These are phyloP conservation scores for Leavenworthia alabamica DNA, from an alignment of 345 rosid genomes.

Conservation along the genomic window DNA sequence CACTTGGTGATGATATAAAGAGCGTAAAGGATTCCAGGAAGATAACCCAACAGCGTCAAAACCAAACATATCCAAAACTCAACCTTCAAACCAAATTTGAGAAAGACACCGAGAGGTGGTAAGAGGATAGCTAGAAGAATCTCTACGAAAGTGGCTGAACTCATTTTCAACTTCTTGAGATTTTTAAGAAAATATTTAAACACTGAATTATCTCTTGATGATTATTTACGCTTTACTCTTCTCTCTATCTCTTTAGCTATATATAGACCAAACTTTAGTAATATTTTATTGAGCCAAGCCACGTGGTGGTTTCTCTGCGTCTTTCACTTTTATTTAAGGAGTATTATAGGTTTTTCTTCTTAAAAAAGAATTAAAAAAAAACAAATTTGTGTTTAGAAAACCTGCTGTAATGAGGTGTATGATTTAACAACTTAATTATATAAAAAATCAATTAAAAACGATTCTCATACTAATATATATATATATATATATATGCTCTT, in stretches of 20 bases:
- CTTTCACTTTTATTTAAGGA: neutral
- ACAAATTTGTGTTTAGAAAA: neutral
- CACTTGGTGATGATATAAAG: conserved; percentile 63
- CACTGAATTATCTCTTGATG: neutral
- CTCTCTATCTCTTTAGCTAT: neutral
- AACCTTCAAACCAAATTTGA: conserved; percentile 60
- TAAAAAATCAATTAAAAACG: neutral
- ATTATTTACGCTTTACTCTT: too few species aligned
- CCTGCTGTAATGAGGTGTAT: neutral
- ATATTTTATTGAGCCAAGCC: conserved; percentile 1
- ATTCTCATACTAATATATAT: too few species aligned
- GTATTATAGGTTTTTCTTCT: too few species aligned
- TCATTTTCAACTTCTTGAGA: conserved; percentile 15
- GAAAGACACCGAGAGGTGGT: conserved; percentile 92
- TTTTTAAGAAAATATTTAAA: neutral
- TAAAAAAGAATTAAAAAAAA: too few species aligned
- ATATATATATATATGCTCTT: too few species aligned
- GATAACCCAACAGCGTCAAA: conserved; percentile 55
- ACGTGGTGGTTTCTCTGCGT: conserved; percentile 13
- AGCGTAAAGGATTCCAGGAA: conserved; percentile 84
- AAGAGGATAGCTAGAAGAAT: conserved; percentile 65
- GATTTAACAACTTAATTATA: neutral
- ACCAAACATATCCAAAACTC: conserved; percentile 88
- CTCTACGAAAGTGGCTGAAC: conserved; percentile 51
- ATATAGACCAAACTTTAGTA: neutral